phyloP scores from a whole-genome alignment of 192 early-diverging fungal genomes.

The Coemansia furcata region DNA sequence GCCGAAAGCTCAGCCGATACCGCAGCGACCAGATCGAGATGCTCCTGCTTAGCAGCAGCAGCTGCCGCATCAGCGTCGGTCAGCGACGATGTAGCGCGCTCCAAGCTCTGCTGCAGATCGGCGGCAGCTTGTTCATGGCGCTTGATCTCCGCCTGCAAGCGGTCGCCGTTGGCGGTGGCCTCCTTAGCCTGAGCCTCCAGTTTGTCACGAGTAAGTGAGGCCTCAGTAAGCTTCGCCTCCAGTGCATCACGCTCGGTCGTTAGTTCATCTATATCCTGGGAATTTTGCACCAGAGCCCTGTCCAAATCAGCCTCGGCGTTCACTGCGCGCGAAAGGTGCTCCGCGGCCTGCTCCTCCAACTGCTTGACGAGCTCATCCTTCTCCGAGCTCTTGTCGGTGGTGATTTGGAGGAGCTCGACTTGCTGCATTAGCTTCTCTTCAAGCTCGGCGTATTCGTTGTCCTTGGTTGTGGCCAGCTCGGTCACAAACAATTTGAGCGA shows the following conservation, averaged over 20 bases:
- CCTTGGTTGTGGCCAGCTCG: conserved; percentile 41
- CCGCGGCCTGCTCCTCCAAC: conserved; percentile 5
- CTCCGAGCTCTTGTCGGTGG: conserved; percentile 24
- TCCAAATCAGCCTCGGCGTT: conserved; percentile 17
- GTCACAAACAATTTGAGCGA: conserved; percentile 51
- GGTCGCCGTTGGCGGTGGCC: not conserved
- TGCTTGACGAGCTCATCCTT: conserved; percentile 33
- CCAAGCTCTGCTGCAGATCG: conserved; percentile 17
- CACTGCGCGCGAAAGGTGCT: conserved; percentile 5
- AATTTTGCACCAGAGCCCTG: not conserved
- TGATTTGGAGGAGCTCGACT: conserved; percentile 24
- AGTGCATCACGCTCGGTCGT: conserved; percentile 6
- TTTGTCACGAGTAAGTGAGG: not conserved
- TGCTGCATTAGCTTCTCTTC: conserved; percentile 22
- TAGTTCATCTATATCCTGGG: not conserved
- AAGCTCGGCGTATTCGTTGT: conserved; percentile 35
- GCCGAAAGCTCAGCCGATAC: conserved; percentile 2
- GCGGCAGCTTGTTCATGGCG: conserved; percentile 2
- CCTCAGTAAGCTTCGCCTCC: conserved; percentile 3
- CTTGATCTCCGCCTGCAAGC: conserved; percentile 13
- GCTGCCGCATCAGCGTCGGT: not conserved
- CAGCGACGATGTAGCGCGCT: not conserved
- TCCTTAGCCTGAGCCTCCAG: not conserved
- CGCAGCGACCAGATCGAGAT: not conserved
- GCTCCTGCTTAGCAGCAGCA: not conserved